Base-by-base conservation (phyloP, 805 yeast species). In the Debaryomyces maramus region DNA sequence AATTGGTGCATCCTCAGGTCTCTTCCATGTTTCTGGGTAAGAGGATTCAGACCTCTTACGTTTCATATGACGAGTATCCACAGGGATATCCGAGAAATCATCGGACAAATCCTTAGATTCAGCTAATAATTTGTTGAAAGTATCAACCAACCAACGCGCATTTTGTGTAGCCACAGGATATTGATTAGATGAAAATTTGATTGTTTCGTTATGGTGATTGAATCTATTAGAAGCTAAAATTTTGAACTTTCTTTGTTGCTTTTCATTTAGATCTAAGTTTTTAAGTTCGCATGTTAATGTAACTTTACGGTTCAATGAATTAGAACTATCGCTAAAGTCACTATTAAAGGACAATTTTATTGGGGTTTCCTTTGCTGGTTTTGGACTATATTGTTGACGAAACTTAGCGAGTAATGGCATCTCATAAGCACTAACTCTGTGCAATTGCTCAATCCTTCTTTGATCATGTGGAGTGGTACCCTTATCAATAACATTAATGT, bases 361-460 rank as follows among this genome's bases (percentile, higher is more conserved):
- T 4, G 89, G 88, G 7, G 71, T 61, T 19, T 70, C 67, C 13
- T 53, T 56, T 8, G 51, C 49, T 5, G 71, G 49, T 10, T 70
- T 70, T 15, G 83, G 83, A 23, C 55, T 60, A 67, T 86, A 90
- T 44, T 72, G 74, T 61, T 84, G 80, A 51, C 91, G 83, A 58
- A 74, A 85, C 60, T 88, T 81, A 30, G 83, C 81, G 47, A 93
- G 72, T 40, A 80, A 75, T 5, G 99, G 99, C 72, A 91, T 75
- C 60, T 91, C 98, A 65, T 84, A 91, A 0, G 97, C 97, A 8
- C 95, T 88, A 32, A 88, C 72, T 52, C 97, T 77, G 55, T 83
- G 83, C 53, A 83, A 80, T 47, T 85, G 79, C 50, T 95, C 81
- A 51, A 78, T 81, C 48, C 79, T 83, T 56, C 97, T 77, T 53